phyloP scores from a whole-genome alignment of 2,329 filamentous ascomycete genomes.

The Cytospora chrysosperma region DNA sequence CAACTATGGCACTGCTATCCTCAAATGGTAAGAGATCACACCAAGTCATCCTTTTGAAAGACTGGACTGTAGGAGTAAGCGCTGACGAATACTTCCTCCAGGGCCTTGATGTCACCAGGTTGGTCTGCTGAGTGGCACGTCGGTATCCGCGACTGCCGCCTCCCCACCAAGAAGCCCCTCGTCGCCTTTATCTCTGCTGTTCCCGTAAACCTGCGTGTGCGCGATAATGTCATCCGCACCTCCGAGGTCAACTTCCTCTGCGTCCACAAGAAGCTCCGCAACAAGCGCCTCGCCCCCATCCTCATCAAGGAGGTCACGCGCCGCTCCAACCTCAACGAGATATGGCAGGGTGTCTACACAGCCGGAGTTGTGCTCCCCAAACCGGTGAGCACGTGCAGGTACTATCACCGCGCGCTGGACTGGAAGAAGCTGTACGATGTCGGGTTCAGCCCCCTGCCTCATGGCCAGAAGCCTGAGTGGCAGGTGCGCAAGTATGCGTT shows the following conservation, averaged over 20 bases:
- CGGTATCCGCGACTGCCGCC: constrained; percentile 72
- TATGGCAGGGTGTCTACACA: constrained; percentile 96
- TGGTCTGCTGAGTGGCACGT: constrained; percentile 96
- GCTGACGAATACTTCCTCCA: constrained; percentile 35
- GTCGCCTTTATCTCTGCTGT: constrained; percentile 96
- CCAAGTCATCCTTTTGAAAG: not conserved
- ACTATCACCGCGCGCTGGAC: constrained; percentile 91
- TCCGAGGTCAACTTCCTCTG: constrained; percentile 98
- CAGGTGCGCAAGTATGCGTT: constrained; percentile 86
- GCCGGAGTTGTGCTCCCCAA: constrained; percentile 88
- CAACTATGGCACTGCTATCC: constrained; percentile 85
- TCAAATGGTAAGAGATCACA: constrained; percentile 70
- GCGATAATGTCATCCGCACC: constrained; percentile 70
- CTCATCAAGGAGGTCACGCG: constrained; percentile 98
- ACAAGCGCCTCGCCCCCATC: constrained; percentile 87
- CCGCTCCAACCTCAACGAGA: constrained; percentile 78
- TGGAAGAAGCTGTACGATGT: constrained; percentile 96
- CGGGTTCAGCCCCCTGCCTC: constrained; percentile 86
- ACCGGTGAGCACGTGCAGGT: constrained; percentile 88
- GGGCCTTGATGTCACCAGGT: constrained; percentile 90
- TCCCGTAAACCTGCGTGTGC: constrained; percentile 78
- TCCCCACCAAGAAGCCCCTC: constrained; percentile 72
- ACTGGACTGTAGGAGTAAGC: not conserved
- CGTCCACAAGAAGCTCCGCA: constrained; percentile 94
- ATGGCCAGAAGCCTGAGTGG: constrained; percentile 77